These are phyloP conservation scores for Ogataea kodamae DNA, from an alignment of 805 yeast genomes.

Conservation along the genomic window DNA sequence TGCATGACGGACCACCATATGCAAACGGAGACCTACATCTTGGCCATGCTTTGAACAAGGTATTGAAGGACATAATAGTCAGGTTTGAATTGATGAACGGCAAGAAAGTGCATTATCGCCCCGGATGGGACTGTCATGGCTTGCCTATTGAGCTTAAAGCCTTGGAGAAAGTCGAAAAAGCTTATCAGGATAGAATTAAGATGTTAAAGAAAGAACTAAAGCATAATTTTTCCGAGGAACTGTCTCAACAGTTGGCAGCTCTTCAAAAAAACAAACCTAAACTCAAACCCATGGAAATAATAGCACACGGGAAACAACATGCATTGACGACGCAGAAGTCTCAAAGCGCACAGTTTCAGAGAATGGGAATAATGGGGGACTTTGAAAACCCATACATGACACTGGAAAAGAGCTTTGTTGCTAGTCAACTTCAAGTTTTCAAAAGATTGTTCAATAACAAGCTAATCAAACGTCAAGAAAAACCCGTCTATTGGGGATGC, in stretches of 20 bases:
- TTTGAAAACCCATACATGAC: conserved; percentile 75
- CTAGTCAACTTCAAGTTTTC: conserved; percentile 71
- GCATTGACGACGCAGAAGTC: conserved; percentile 63
- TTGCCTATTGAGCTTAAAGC: conserved; percentile 93
- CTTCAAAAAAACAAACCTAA: conserved; percentile 18
- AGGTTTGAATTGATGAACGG: conserved; percentile 63
- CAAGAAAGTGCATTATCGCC: conserved; percentile 63
- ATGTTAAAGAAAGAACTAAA: conserved; percentile 26
- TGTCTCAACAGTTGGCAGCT: conserved; percentile 11
- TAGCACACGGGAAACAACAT: conserved; percentile 62
- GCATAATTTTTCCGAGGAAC: conserved; percentile 11
- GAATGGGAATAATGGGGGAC: conserved; percentile 80
- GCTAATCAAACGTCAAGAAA: conserved; percentile 75
- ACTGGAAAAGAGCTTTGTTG: conserved; percentile 65
- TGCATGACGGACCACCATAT: conserved; percentile 98
- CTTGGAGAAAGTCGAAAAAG: conserved; percentile 41
- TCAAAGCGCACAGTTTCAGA: conserved; percentile 63
- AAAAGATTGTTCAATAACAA: conserved; percentile 59
- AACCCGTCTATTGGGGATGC: conserved; percentile 97
- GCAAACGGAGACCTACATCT: conserved; percentile 93
- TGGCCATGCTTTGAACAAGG: conserved; percentile 89
- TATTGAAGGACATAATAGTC: conserved; percentile 79
- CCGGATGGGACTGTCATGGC: conserved; percentile 99
- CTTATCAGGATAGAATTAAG: conserved; percentile 29
- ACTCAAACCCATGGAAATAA: conserved; percentile 48